Evolutionary conservation across 2,329 filamentous ascomycete genomes (phyloP).

Genomic region (Lachnellula subtilissima): DNA sequence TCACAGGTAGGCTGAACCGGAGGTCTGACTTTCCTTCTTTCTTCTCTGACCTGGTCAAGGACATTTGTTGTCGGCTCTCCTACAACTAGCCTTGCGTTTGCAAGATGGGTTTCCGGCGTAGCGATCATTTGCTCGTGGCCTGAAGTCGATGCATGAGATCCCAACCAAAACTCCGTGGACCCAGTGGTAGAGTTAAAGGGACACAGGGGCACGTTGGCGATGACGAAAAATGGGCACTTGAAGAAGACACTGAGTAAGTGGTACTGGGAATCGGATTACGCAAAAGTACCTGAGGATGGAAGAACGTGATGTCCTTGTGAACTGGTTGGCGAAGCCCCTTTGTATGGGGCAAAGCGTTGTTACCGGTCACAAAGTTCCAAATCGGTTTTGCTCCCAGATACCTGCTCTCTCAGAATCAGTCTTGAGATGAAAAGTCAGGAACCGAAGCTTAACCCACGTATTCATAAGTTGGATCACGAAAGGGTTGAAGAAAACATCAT

Average conservation of each 20-base stretch:
- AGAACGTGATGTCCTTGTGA: conserved; percentile 36
- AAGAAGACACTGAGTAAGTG: not conserved
- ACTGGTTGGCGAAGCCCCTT: conserved; percentile 34
- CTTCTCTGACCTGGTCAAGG: conserved; percentile 36
- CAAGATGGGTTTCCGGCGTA: conserved; percentile 16
- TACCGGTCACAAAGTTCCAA: conserved; percentile 38
- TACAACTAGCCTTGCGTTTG: conserved; percentile 42
- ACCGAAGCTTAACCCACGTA: conserved; percentile 22
- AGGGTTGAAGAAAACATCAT: conserved; percentile 39
- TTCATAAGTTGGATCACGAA: conserved; percentile 38
- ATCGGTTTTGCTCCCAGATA: conserved; percentile 38
- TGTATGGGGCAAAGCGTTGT: conserved; percentile 36
- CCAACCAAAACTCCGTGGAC: conserved; percentile 39
- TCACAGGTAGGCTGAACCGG: conserved; percentile 47
- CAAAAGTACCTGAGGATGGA: conserved; percentile 29
- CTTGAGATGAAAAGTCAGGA: not conserved
- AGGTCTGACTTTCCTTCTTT: conserved; percentile 34
- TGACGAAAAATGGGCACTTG: conserved; percentile 35
- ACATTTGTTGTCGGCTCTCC: conserved; percentile 45
- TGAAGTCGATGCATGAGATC: conserved; percentile 34
- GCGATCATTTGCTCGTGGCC: conserved; percentile 31
- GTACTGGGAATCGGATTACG: not conserved
- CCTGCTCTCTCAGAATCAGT: conserved; percentile 23
- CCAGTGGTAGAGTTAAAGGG: conserved; percentile 34
- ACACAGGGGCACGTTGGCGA: conserved; percentile 37